Base-by-base conservation (phyloP, 1,284 basidiomycete species). In the Cerrena zonata region DNA sequence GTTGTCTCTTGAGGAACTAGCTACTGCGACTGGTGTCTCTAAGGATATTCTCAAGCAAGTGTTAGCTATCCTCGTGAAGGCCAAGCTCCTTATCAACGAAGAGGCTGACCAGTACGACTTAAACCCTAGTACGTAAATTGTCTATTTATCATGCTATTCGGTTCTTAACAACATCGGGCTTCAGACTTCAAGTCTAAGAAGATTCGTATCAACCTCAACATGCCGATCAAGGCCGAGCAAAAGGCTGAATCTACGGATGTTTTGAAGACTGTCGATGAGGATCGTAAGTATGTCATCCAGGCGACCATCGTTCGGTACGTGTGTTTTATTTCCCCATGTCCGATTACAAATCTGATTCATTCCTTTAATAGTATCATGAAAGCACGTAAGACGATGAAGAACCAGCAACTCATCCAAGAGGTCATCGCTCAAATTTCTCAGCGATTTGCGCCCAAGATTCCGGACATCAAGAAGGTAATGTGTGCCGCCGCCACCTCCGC, bases 121-220 rank as follows among this genome's bases (percentile, higher is more conserved):
- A 64, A 97, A 98, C 68, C 83, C 92, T n/a, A 82, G 91, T 93
- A 62, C 55, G 85, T 73, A 12, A 24, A 45, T 25, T 23, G 41
- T 10, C 3, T 4, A 44, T 10, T 3, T n/a, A 12, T 24, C 23
- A 15, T 41, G n/a, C 44, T 37, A 42, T n/a, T 52, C 48, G 25
- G 27, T 55, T 34, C 19, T 41, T 44, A 11, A 45, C 30, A 3
- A 53, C 37, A 0, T 40, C 13, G n/a, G n/a, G 4, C 2, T 45
- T 45, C 55, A 92, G 90, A 80, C 65, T 98, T 95, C 83, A 97
- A 94, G 72, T 92, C 89, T 18, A 98, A 98, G 80, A 98, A 97
- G 79, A 92, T 94, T 56, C 84, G 91, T 55, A 90, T 99, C 50
- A 91, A 93, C 61, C 76, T 99, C 51, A 98, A 99, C 69, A 80